A percentile compares a stretch with the other conserved stretches of the same genome.
Conservation (phyloP, 306 rosid genomes). For the Castanopsis chinensis region DNA sequence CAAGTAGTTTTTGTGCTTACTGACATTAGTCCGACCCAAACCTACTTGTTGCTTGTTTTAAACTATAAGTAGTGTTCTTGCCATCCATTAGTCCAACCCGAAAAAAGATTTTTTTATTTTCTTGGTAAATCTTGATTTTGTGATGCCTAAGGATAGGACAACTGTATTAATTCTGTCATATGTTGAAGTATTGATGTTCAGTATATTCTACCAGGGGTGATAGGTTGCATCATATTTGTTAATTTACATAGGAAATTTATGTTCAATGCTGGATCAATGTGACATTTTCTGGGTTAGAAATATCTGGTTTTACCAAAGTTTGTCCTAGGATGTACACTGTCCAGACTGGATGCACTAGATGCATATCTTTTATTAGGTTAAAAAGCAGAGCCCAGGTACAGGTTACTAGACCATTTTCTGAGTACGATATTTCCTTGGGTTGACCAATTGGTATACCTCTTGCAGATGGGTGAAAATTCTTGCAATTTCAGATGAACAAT, state of each 20-base stretch:
- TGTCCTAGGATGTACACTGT: background rate
- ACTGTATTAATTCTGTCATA: background rate
- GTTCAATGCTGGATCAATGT: background rate
- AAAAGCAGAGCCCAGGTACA: background rate
- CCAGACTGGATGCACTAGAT: too few relatives aligned
- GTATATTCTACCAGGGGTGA: background rate
- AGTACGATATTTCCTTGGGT: background rate
- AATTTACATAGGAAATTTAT: background rate
- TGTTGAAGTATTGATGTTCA: background rate
- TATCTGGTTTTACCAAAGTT: background rate
- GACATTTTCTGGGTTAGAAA: background rate
- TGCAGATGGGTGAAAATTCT: background rate
- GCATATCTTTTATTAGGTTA: too few relatives aligned
- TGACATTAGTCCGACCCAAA: background rate
- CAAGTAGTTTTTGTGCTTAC: background rate
- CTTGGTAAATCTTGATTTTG: background rate
- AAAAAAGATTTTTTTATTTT: background rate
- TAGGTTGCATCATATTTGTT: too few relatives aligned
- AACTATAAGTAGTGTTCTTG: background rate
- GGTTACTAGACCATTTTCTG: background rate
- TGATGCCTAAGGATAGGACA: background rate
- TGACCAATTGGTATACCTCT: background rate
- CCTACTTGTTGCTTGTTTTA: background rate
- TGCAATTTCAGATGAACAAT: background rate
- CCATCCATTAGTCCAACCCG: background rate